phyloP scores from a whole-genome alignment of 441 rosid genomes.

The Dalechampia spathulata region DNA sequence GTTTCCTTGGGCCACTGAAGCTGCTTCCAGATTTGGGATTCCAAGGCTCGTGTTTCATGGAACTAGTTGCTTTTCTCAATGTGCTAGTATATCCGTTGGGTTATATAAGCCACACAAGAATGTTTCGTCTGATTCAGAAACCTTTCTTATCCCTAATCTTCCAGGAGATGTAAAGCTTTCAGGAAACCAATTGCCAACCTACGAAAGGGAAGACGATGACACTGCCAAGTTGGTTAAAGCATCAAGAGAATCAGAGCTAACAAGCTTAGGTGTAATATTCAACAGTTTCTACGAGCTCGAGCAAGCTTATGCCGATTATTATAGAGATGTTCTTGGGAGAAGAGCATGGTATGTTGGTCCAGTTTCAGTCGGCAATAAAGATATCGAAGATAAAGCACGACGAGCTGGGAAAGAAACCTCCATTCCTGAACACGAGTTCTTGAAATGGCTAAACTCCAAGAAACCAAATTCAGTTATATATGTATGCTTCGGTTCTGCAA shows the following conservation, averaged over 20 bases:
- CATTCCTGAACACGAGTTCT: not conserved
- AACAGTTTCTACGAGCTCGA: constrained; percentile 5
- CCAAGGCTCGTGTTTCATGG: constrained; percentile 55
- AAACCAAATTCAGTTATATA: constrained; percentile 10
- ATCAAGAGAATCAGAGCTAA: not conserved
- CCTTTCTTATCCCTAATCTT: constrained; percentile 34
- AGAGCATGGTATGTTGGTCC: constrained; percentile 9
- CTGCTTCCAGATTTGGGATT: constrained; percentile 33
- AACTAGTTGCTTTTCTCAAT: constrained; percentile 29
- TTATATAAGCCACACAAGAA: constrained; percentile 34
- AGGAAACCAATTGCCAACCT: constrained; percentile 15
- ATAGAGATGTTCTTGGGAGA: not conserved
- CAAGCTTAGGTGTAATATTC: not conserved
- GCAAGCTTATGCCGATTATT: constrained; percentile 2
- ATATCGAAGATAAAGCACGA: not conserved
- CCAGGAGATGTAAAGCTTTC: constrained; percentile 41
- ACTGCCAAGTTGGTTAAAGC: not conserved
- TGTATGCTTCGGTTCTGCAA: not conserved
- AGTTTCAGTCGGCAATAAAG: not conserved
- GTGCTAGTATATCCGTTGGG: constrained; percentile 16
- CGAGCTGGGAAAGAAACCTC: not conserved
- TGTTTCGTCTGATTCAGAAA: constrained; percentile 36
- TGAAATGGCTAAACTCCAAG: constrained; percentile 5
- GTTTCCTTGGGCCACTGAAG: constrained; percentile 45
- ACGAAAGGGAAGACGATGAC: not conserved